A percentile compares a stretch with the other conserved stretches of the same genome.
Conservation (phyloP, 345 rosid genomes). For the Euphorbia tirucalli region DNA sequence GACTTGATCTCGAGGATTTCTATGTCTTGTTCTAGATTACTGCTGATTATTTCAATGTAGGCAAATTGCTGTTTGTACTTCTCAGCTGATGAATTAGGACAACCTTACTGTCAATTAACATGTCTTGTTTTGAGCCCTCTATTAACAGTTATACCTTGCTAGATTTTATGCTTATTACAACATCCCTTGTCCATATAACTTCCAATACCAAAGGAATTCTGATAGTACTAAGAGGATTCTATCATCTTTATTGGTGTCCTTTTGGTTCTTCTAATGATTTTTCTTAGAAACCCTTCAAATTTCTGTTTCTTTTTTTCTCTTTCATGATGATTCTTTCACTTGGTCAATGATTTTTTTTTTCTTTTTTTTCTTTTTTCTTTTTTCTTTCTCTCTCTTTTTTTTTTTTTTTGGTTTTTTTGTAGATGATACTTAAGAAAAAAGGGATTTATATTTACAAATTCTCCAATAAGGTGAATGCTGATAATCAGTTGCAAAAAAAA, state of each 20-base stretch:
- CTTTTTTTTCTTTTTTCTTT: too few species aligned
- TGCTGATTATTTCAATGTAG: neutral
- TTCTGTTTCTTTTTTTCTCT: neutral
- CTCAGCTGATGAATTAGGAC: neutral
- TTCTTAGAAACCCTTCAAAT: neutral
- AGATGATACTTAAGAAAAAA: neutral
- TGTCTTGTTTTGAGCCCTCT: neutral
- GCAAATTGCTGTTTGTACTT: neutral
- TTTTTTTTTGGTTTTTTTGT: too few species aligned
- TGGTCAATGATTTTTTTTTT: too few species aligned
- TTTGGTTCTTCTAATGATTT: neutral
- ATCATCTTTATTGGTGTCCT: neutral
- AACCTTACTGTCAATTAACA: neutral
- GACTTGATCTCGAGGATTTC: too few species aligned
- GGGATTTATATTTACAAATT: neutral
- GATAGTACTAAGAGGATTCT: neutral
- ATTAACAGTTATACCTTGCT: neutral
- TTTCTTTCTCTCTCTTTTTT: too few species aligned
- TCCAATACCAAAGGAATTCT: neutral
- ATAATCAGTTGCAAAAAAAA: neutral
- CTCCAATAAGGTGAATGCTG: neutral
- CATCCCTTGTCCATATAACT: neutral
- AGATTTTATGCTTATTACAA: neutral
- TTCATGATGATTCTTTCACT: neutral
- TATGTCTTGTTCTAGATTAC: too few species aligned